phyloP scores from a whole-genome alignment of 176 grass and related monocot species.

The Zizania latifolia region DNA sequence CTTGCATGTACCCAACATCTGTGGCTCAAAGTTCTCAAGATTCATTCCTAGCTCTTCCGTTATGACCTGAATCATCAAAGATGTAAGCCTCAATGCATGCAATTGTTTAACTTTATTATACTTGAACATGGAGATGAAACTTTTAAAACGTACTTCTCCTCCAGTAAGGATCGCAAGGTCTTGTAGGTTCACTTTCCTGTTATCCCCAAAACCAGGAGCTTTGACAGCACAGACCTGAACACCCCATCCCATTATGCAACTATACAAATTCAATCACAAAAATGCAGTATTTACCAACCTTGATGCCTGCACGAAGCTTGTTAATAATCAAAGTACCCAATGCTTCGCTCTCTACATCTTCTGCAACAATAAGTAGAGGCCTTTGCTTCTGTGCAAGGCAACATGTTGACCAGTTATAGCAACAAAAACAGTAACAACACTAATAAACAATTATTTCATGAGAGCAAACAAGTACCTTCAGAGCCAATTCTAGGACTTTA shows the following conservation, averaged over 20 bases:
- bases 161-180: slow-evolving; percentile 91
- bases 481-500: slow-evolving; percentile 75
- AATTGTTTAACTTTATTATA: background rate
- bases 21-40: slow-evolving; percentile 74
- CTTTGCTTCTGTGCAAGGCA: slow-evolving; percentile 63
- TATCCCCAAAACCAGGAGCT: slow-evolving; percentile 98
- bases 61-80: slow-evolving; percentile 57
- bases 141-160: slow-evolving; percentile 50
- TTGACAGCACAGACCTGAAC: slow-evolving; percentile 92
- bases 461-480: slow-evolving; percentile 49
- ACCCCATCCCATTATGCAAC: background rate
- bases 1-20: slow-evolving; percentile 82
- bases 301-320: slow-evolving; percentile 97
- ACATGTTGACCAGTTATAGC: slow-evolving; percentile 4
- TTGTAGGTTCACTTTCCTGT: slow-evolving; percentile 89
- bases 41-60: slow-evolving; percentile 98
- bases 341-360: slow-evolving; percentile 98
- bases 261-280: background rate
- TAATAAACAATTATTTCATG: background rate
- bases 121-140: background rate
- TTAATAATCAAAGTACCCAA: slow-evolving; percentile 86
- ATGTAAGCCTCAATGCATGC: background rate
- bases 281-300: slow-evolving; percentile 38
- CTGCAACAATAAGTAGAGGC: slow-evolving; percentile 88
- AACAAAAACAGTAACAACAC: background rate